Conservation (phyloP, 352 stramenopile genomes). For the Phytophthora brassicae region DNA sequence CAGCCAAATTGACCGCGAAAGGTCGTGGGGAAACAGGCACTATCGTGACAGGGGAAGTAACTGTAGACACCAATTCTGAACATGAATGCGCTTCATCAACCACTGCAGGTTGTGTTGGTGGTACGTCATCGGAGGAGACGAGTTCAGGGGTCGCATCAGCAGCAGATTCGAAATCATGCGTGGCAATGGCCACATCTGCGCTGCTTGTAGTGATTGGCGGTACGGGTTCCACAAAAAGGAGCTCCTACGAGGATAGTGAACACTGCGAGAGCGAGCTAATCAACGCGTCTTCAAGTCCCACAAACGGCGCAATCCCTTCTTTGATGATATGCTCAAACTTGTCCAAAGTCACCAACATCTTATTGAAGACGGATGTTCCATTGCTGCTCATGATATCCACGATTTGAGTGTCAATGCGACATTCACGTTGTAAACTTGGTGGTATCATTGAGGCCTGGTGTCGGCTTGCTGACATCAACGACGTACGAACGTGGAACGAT, state of each 20-base stretch:
- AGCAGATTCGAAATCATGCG: too few species aligned
- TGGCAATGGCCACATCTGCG: background rate
- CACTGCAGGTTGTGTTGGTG: too few species aligned
- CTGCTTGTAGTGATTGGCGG: too few species aligned
- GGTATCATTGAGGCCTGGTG: conserved; percentile 5
- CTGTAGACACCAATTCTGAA: too few species aligned
- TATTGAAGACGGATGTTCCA: background rate
- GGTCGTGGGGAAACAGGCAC: too few species aligned
- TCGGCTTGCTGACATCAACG: background rate
- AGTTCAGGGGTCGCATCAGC: too few species aligned
- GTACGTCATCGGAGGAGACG: too few species aligned
- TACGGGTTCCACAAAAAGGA: too few species aligned
- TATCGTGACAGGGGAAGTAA: too few species aligned
- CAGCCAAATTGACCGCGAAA: too few species aligned
- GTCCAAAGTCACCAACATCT: conserved; percentile 14
- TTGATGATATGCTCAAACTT: conserved; percentile 13
- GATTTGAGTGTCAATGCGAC: background rate
- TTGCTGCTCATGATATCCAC: conserved; percentile 11
- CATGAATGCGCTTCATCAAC: too few species aligned
- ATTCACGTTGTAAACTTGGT: background rate
- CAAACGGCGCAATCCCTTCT: conserved; percentile 1
- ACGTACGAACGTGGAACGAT: conserved; percentile 2
- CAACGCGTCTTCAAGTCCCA: background rate
- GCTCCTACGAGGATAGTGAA: background rate
- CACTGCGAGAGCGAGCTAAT: background rate